phyloP scores from a whole-genome alignment of 768 basidiomycete species.

The Russula sp. region DNA sequence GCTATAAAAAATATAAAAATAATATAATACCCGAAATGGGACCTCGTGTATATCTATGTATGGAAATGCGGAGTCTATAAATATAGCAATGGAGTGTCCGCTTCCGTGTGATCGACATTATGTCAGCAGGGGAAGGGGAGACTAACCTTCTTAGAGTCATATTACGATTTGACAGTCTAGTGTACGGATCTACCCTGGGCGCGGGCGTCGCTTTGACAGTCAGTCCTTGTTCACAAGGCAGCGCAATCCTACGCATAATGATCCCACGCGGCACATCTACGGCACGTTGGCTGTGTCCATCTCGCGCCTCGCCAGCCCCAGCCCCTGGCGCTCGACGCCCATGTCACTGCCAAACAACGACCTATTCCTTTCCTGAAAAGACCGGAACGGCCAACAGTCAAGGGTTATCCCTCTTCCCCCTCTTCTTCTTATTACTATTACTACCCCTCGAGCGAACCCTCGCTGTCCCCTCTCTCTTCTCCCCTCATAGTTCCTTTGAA shows the following conservation, averaged over 20 bases:
- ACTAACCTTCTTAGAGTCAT: not conserved
- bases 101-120: not conserved
- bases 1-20: not conserved
- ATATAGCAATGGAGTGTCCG: not conserved
- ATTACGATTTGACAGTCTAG: not conserved
- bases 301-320: not conserved
- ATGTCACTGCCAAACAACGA: not conserved
- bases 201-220: too few relatives aligned
- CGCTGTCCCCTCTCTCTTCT: not conserved
- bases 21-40: too few relatives aligned
- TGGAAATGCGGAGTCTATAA: not conserved
- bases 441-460: not conserved
- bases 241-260: not conserved
- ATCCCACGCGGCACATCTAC: not conserved
- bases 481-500: too few relatives aligned
- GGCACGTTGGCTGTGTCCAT: not conserved
- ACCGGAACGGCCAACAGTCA: not conserved
- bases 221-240: too few relatives aligned
- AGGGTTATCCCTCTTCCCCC: not conserved
- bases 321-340: conserved; percentile 6
- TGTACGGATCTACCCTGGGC: not conserved
- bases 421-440: not conserved
- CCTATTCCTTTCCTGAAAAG: not conserved
- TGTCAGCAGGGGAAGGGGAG: not conserved
- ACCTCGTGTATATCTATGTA: not conserved